phyloP scores from a whole-genome alignment of 495 filamentous ascomycete species.

The Pseudotulostoma volvatum region DNA sequence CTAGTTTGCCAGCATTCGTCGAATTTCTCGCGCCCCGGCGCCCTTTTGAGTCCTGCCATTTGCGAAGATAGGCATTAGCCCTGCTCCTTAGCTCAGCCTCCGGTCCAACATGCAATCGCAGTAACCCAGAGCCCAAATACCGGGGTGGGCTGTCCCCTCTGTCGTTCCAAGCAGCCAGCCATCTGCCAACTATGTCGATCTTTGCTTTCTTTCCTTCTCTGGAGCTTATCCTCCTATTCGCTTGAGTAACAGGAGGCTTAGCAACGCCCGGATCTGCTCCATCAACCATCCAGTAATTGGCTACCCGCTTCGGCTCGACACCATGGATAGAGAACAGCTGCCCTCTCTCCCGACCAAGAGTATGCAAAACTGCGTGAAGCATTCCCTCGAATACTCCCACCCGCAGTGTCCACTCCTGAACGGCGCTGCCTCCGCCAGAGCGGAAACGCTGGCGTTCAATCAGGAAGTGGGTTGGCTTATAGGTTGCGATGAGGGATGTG shows the following conservation, averaged over 20 bases:
- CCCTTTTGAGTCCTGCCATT: slow-evolving; percentile 18
- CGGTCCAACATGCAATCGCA: slow-evolving; percentile 15
- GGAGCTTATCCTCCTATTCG: slow-evolving; percentile 11
- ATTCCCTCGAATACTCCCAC: slow-evolving; percentile 86
- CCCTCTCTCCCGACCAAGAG: slow-evolving; percentile 22
- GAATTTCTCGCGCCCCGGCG: slow-evolving; percentile 6
- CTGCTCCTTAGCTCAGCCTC: slow-evolving; percentile 21
- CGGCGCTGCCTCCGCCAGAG: slow-evolving; percentile 39
- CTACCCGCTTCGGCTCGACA: slow-evolving; percentile 27
- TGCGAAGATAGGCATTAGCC: slow-evolving; percentile 29
- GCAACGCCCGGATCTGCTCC: not conserved
- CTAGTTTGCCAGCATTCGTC: slow-evolving; percentile 42
- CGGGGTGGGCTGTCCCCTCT: not conserved
- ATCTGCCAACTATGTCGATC: slow-evolving; percentile 43
- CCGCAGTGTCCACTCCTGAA: slow-evolving; percentile 79
- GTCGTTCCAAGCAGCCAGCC: slow-evolving; percentile 22
- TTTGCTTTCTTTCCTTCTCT: slow-evolving; percentile 42
- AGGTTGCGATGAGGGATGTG: slow-evolving; percentile 26
- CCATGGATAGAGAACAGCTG: slow-evolving; percentile 13
- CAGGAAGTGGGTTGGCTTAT: slow-evolving; percentile 53
- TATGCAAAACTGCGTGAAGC: slow-evolving; percentile 59
- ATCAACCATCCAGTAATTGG: slow-evolving; percentile 20
- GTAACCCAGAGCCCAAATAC: not conserved
- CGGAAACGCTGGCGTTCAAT: slow-evolving; percentile 88
- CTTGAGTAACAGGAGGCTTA: not conserved